Evolutionary conservation across 805 yeast genomes (phyloP).

Genomic region (Lipomyces japonicus): DNA sequence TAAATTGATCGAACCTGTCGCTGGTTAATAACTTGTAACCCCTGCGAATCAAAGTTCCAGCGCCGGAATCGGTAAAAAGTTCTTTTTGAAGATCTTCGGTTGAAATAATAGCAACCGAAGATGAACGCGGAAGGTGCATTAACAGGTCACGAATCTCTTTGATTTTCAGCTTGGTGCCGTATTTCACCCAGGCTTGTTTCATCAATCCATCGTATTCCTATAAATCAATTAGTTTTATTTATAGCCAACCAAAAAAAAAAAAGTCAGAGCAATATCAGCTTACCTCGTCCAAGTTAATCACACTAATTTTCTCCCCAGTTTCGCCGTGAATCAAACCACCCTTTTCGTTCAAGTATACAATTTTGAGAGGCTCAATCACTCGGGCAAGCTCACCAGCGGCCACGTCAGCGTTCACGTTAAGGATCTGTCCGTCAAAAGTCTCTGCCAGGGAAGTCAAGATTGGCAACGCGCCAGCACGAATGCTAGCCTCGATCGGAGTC

Average conservation of each 20-base stretch:
- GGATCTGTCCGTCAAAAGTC: slow-evolving; percentile 92
- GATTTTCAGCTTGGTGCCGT: slow-evolving; percentile 95
- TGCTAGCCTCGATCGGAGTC: slow-evolving; percentile 87
- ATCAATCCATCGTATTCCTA: slow-evolving; percentile 78
- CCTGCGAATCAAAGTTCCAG: slow-evolving; percentile 96
- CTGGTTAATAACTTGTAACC: slow-evolving; percentile 79
- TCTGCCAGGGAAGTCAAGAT: slow-evolving; percentile 95
- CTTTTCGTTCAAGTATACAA: slow-evolving; percentile 93
- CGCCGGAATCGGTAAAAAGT: slow-evolving; percentile 97
- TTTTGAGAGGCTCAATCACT: slow-evolving; percentile 93
- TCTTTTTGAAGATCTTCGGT: slow-evolving; percentile 95
- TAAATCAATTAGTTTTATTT: background rate
- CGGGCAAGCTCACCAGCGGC: slow-evolving; percentile 98
- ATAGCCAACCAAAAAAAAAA: background rate
- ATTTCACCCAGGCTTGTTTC: slow-evolving; percentile 96
- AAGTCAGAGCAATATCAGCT: background rate
- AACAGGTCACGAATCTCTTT: slow-evolving; percentile 93
- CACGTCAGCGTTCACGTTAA: slow-evolving; percentile 97
- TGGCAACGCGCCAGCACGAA: slow-evolving; percentile 94
- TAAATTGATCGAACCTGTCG: slow-evolving; percentile 63
- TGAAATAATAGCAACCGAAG: slow-evolving; percentile 95
- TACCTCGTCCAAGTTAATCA: slow-evolving; percentile 83
- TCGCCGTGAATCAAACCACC: slow-evolving; percentile 95
- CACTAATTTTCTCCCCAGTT: slow-evolving; percentile 84
- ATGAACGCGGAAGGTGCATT: slow-evolving; percentile 91